A percentile compares a stretch with the other conserved stretches of the same genome.
Conservation (phyloP, 805 yeast species). For the Tetrapisispora taiwanensis region DNA sequence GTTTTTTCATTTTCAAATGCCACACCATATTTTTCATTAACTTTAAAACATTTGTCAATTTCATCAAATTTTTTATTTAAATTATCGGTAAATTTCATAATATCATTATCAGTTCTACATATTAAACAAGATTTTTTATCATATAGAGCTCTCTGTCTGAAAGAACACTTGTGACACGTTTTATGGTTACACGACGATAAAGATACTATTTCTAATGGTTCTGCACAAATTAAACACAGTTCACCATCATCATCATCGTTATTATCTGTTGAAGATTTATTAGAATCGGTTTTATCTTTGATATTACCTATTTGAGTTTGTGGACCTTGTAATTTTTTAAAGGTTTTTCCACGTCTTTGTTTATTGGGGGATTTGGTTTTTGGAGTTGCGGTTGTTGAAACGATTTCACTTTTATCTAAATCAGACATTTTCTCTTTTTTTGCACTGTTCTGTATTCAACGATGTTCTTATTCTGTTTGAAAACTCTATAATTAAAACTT, state of each 20-base stretch:
- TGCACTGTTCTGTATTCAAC: no score
- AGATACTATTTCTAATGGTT: constrained; percentile 51
- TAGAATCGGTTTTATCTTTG: not conserved
- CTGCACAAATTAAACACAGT: constrained; percentile 78
- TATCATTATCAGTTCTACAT: constrained; percentile 64
- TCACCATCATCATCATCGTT: constrained; percentile 34
- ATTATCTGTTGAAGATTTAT: constrained; percentile 9
- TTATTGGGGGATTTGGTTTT: not conserved
- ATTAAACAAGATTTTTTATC: constrained; percentile 66
- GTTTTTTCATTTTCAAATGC: constrained; percentile 49
- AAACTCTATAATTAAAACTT: no score
- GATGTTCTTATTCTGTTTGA: no score
- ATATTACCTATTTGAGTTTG: constrained; percentile 5
- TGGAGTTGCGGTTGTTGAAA: no score
- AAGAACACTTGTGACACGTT: constrained; percentile 73
- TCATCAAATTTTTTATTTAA: constrained; percentile 31
- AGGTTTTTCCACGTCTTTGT: not conserved
- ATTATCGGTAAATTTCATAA: constrained; percentile 48
- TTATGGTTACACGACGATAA: constrained; percentile 75
- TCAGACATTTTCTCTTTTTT: not conserved
- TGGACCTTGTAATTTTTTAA: constrained; percentile 18
- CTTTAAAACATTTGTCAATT: constrained; percentile 27
- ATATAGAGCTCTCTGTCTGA: constrained; percentile 75
- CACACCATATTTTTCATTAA: constrained; percentile 36
- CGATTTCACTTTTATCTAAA: no score